Evolutionary conservation across 106 monocot species (phyloP), one percentile per base, ranked within the genome.

Genomic region (Hemerocallis citrina): DNA sequence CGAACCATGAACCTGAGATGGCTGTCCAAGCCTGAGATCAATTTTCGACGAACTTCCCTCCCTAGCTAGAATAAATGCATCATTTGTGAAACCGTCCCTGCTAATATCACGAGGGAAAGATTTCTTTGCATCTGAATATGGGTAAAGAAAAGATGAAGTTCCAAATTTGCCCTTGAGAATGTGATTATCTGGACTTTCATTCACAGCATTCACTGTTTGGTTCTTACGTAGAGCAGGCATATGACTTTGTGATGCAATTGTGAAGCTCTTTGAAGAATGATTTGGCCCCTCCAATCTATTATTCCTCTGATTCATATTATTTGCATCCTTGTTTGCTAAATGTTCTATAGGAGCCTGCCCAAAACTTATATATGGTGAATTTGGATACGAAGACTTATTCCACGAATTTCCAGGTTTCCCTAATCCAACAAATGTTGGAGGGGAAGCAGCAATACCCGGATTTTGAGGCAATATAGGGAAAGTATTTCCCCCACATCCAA

Each of bases 1-100:
- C 36, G 69, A 61, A 42, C 42, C 41, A 46, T 68, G 63, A 42
- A 71, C 60, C 50, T 79, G 79, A 62, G 83, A 75, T 55, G 85
- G 85, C 54, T 89, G 94, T 69, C 94, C 85, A 34, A 94, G 85
- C 55, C 81, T 80, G 67, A 94, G 59, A 73, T 89, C 89, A 38
- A 77, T 66, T 54, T 64, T 74, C 60, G 92, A 83, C 50, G 73
- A 68, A 65, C 62, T 37, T 59, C 56, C 62, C 56, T 44, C 29
- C 59, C 32, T 41, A 46, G 65, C 33, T 9, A 52, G 15, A 23
- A 20, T 15, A 50, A 33, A 15, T 44, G 20, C 23, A 43, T 75
- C 72, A 41, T 37, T 66, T 52, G 73, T 33, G 33, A 63, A 35
- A 43, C 37, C 57, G 4, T 59, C 47, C 16, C 51, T 63, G 64